Evolutionary conservation across 352 stramenopile genomes (phyloP).

Genomic region (Phytopythium oedochilum): DNA sequence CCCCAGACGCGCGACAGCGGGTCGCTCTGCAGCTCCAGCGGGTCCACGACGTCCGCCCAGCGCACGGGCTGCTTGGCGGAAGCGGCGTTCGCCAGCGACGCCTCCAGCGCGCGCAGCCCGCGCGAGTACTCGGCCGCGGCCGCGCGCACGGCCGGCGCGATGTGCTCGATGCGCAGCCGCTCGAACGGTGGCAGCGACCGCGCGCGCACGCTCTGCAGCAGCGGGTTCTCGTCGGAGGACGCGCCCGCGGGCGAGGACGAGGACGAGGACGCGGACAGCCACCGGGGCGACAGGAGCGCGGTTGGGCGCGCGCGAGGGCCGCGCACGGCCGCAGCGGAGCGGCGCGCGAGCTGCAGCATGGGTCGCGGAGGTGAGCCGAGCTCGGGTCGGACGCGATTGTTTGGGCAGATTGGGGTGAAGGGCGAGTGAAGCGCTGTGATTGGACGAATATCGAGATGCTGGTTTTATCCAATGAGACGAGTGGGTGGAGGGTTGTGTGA

Average conservation of each 20-base stretch:
- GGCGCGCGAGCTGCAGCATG: slow-evolving; percentile 27
- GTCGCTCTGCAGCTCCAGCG: slow-evolving; percentile 90
- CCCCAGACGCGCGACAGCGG: slow-evolving; percentile 93
- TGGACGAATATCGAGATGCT: too few species aligned
- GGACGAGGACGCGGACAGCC: slow-evolving; percentile 7
- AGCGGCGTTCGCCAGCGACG: slow-evolving; percentile 13
- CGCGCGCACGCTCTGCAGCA: slow-evolving; percentile 51
- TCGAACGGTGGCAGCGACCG: slow-evolving; percentile 68
- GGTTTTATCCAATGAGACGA: too few species aligned
- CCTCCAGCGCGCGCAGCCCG: slow-evolving; percentile 45
- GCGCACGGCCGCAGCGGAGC: slow-evolving; percentile 7
- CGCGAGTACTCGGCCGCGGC: slow-evolving; percentile 45
- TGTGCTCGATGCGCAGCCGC: slow-evolving; percentile 51
- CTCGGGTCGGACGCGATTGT: slow-evolving; percentile 3
- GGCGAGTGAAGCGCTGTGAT: too few species aligned
- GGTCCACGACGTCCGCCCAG: slow-evolving; percentile 89
- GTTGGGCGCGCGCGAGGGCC: background rate
- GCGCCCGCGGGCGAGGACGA: slow-evolving; percentile 18
- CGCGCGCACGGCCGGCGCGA: slow-evolving; percentile 50
- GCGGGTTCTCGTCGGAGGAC: slow-evolving; percentile 30
- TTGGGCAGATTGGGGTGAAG: too few species aligned
- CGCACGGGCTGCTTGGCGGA: slow-evolving; percentile 23
- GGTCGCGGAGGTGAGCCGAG: background rate
- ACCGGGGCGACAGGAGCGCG: slow-evolving; percentile 4
- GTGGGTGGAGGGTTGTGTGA: too few species aligned